These are phyloP conservation scores for Epichloe amarillans DNA, from an alignment of 2,329 filamentous ascomycete species.

Conservation along the genomic window DNA sequence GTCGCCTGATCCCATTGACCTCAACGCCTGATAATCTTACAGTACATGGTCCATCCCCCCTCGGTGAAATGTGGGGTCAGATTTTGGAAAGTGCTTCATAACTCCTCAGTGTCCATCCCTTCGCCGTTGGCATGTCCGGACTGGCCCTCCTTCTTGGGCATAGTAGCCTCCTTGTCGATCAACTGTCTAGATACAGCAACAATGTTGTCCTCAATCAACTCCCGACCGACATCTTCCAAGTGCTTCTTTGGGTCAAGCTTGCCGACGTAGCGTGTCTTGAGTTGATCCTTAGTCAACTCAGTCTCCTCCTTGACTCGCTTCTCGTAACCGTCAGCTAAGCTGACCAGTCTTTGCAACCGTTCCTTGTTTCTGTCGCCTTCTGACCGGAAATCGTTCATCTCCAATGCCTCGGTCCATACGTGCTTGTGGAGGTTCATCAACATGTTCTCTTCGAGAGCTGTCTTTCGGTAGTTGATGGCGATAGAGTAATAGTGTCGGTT, in stretches of 20 bases:
- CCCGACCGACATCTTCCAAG: constrained; percentile 88
- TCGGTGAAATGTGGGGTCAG: constrained; percentile 9
- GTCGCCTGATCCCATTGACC: constrained; percentile 15
- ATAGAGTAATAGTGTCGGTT: constrained; percentile 99
- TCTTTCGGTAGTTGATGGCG: constrained; percentile 96
- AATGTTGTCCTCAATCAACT: constrained; percentile 98
- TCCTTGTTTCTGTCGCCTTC: constrained; percentile 82
- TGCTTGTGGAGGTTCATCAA: constrained; percentile 99
- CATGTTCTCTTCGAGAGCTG: constrained; percentile 97
- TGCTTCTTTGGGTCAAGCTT: constrained; percentile 99
- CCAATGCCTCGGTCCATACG: constrained; percentile 92
- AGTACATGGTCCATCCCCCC: constrained; percentile 11
- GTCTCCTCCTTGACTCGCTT: constrained; percentile 98
- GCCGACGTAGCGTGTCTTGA: constrained; percentile 97
- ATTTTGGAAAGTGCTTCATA: neutral
- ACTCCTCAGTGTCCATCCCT: constrained; percentile 55
- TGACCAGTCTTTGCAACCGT: constrained; percentile 74
- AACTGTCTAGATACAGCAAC: constrained; percentile 96
- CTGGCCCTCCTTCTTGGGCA: constrained; percentile 55
- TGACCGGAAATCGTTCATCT: constrained; percentile 89
- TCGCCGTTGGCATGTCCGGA: constrained; percentile 42
- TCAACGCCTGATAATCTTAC: constrained; percentile 21
- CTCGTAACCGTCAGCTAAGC: constrained; percentile 88
- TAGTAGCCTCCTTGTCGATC: constrained; percentile 98
- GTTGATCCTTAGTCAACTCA: constrained; percentile 88